Base-by-base conservation (phyloP, 768 basidiomycete genomes). In the Auricularia heimuer region DNA sequence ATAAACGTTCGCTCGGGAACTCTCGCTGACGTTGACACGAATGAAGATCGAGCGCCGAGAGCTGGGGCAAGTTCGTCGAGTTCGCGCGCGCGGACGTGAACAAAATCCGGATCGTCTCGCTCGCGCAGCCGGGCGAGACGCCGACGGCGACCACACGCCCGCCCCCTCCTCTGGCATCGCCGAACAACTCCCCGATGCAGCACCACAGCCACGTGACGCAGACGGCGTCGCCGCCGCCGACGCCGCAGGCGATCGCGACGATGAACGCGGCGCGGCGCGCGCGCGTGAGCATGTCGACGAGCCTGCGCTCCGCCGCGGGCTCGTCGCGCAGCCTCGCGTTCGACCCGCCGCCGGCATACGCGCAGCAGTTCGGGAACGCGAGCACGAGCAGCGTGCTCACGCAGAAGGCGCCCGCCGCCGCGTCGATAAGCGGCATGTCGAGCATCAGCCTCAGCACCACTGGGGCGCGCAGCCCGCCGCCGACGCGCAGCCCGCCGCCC, bases 1-100 rank as follows among this genome's bases (percentile, higher is more conserved):
- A 21, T 51, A 8, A 6, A 14, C 3, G 3, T 18, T 0, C 10
- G 10, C 11, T 45, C 44, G 11, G 16, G 14, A 6, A 16, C 8
- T 51, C 18, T 51, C 18, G 18, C 47, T 21, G 14, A 18, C 16
- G 11, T 51, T 29, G 29, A 29, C 29, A 29, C 47, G 11, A 1
- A 6, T 42, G 39, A 10, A 51, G 47, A 10, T 51, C 56, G 21
- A 29, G 24, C 7, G 4, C 56, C 6, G 56, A 60, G 24, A 12
- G 14, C 16, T 60, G 56, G 56, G 24, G 10, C 4, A 24, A 14
- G 29, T 60, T 60, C 56, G 56, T 60, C 21, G 56, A 14, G 56
- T 60, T 60, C 18, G 56, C 56, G 21, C 56, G 56, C 56, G 56
- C 29, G 14, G 56, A 60, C 56, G 56, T 60, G 56, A 60, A 60